Evolutionary conservation across 2,329 filamentous ascomycete genomes (phyloP).

Genomic region (Clonostachys chloroleuca): DNA sequence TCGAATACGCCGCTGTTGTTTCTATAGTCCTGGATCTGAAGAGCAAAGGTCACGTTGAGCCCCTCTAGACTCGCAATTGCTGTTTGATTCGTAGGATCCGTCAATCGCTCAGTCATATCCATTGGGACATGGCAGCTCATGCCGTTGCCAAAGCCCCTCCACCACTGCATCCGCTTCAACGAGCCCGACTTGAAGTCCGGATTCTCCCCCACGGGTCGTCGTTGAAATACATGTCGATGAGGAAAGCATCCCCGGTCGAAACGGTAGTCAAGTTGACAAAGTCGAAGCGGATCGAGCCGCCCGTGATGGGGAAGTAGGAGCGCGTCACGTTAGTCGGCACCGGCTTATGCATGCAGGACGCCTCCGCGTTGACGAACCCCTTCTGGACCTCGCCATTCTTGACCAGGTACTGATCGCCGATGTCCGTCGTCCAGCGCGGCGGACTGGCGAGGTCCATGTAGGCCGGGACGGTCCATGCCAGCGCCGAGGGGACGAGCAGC

Average conservation of each 20-base stretch:
- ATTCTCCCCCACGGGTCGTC: background rate
- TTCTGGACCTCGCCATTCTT: background rate
- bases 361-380: background rate
- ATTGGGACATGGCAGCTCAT: background rate
- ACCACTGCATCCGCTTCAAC: background rate
- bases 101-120: background rate
- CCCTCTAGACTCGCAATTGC: background rate
- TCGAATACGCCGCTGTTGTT: background rate
- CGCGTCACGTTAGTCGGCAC: background rate
- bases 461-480: background rate
- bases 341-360: background rate
- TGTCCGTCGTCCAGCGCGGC: background rate
- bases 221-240: background rate
- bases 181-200: background rate
- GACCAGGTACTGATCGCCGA: background rate
- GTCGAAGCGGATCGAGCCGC: background rate
- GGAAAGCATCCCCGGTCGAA: background rate
- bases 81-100: background rate
- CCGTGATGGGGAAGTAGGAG: background rate
- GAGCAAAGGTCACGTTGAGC: background rate
- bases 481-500: background rate
- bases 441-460: background rate
- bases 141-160: background rate
- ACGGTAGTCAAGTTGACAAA: background rate
- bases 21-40: background rate